Conservation (phyloP, 208 protist genomes). For the Trypanosoma platydactyli region DNA sequence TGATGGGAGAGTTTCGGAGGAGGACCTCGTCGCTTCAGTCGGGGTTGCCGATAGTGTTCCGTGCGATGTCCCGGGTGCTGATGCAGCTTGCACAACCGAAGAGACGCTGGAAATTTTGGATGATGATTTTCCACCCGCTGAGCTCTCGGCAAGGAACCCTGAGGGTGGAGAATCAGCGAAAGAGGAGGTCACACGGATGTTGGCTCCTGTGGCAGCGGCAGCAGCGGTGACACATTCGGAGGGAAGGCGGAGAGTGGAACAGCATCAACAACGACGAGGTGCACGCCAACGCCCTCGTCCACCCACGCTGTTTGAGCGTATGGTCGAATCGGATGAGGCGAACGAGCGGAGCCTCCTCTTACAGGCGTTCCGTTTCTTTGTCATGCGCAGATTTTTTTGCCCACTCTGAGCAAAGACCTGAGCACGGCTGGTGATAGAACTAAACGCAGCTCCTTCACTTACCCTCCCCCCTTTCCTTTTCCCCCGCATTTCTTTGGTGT, state of each 20-base stretch:
- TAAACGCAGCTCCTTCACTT: background rate
- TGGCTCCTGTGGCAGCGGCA: conserved; percentile 70
- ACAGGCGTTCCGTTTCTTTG: conserved; percentile 86
- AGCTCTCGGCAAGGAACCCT: conserved; percentile 28
- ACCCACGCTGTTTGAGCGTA: conserved; percentile 69
- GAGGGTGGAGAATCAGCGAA: background rate
- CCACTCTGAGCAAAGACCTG: background rate
- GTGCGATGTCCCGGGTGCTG: no score
- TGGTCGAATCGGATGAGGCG: conserved; percentile 66
- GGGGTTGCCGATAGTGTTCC: background rate
- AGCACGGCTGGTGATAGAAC: no score
- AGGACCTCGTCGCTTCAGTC: background rate
- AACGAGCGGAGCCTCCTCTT: conserved; percentile 76
- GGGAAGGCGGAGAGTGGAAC: conserved; percentile 8
- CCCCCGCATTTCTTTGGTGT: conserved; percentile 3
- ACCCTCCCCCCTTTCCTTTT: background rate
- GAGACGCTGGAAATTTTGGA: conserved; percentile 8
- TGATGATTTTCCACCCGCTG: conserved; percentile 38
- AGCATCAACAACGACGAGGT: background rate
- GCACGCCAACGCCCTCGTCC: background rate
- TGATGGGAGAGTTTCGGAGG: background rate
- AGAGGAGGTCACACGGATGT: conserved; percentile 48
- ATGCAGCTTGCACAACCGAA: background rate
- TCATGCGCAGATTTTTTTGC: conserved; percentile 68
- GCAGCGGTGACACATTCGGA: conserved; percentile 4